Conservation (phyloP, 169 alveolate genomes). For the Plasmodium berghei region DNA sequence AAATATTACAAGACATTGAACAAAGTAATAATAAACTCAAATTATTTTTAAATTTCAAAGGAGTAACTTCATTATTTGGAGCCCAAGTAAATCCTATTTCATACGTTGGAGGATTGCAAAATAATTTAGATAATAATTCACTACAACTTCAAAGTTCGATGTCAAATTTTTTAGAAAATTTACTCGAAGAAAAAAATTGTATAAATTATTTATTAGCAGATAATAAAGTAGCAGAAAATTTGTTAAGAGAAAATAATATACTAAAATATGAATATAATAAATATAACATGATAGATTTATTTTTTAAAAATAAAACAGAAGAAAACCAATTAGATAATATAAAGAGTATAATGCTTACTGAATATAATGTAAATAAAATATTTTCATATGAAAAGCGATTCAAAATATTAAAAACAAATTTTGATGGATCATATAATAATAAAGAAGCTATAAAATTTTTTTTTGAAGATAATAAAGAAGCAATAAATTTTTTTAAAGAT, state of each 20-base stretch:
- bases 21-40: slow-evolving; percentile 17
- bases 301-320: slow-evolving; percentile 29
- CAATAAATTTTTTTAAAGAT: slow-evolving; percentile 60
- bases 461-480: slow-evolving; percentile 68
- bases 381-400: slow-evolving; percentile 35
- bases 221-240: slow-evolving; percentile 60
- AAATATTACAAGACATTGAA: slow-evolving; percentile 22
- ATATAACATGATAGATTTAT: slow-evolving; percentile 19
- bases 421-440: slow-evolving; percentile 26
- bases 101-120: too few relatives aligned
- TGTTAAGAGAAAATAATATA: slow-evolving; percentile 56
- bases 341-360: slow-evolving; percentile 30
- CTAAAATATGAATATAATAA: slow-evolving; percentile 49
- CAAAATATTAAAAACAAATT: slow-evolving; percentile 17
- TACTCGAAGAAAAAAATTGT: slow-evolving; percentile 52
- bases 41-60: slow-evolving; percentile 5
- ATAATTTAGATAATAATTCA: neutral
- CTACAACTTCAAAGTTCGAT: neutral
- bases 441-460: slow-evolving; percentile 66
- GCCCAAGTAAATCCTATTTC: neutral
- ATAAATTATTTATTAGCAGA: slow-evolving; percentile 37
- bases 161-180: slow-evolving; percentile 1
- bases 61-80: neutral
- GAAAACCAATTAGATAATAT: slow-evolving; percentile 9
- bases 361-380: slow-evolving; percentile 41